These are phyloP conservation scores for Exophiala calicioides DNA, from an alignment of 2,329 filamentous ascomycete species.

Conservation along the genomic window DNA sequence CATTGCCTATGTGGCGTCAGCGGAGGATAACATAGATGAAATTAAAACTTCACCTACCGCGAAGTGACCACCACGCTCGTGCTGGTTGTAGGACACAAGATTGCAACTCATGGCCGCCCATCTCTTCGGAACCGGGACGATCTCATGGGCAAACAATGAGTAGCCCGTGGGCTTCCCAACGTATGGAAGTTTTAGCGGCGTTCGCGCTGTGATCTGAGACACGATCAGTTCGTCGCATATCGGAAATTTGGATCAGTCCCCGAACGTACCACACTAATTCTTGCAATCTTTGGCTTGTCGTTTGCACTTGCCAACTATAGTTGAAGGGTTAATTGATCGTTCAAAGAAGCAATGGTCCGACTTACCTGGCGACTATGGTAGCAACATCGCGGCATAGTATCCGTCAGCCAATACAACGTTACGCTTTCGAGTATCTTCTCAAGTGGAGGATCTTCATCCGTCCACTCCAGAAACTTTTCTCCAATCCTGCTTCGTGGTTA, in stretches of 20 bases:
- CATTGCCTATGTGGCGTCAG: constrained; percentile 4
- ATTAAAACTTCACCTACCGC: not conserved
- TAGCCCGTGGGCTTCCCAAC: constrained; percentile 49
- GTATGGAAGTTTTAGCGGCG: not conserved
- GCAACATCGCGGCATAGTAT: constrained; percentile 39
- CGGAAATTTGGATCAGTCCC: no score
- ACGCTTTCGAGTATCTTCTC: constrained; percentile 38
- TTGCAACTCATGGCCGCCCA: constrained; percentile 26
- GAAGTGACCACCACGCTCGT: constrained; percentile 12
- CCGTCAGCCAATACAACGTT: constrained; percentile 43
- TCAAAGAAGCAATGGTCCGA: no score
- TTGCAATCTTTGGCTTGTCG: constrained; percentile 26
- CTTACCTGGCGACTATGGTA: constrained; percentile 34
- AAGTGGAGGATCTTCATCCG: constrained; percentile 36
- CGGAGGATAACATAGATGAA: not conserved
- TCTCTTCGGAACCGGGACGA: constrained; percentile 41
- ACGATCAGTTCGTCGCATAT: no score
- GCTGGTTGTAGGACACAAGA: constrained; percentile 20
- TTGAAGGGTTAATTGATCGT: no score
- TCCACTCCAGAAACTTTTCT: constrained; percentile 43
- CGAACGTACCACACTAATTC: constrained; percentile 34
- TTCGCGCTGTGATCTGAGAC: not conserved
- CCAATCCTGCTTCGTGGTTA: no score
- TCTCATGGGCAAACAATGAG: constrained; percentile 48
- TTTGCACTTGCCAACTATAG: no score